Percentiles rank a stretch among this genome's conserved stretches.
Evolutionary conservation across 208 protist genomes (phyloP).

Genomic region (Leishmania tarentolae): DNA sequence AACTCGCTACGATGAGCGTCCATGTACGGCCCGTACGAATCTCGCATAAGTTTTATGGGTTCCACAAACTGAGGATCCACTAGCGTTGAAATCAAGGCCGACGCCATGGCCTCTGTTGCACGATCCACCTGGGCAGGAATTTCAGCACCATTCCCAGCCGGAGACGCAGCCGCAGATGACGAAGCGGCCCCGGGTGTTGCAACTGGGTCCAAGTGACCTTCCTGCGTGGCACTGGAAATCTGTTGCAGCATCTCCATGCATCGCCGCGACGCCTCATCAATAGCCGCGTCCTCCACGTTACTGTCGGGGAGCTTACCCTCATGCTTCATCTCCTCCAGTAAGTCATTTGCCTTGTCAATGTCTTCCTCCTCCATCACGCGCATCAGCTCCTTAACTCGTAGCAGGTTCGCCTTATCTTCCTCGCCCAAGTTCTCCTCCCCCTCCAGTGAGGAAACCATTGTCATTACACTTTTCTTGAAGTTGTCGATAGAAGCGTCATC

Average conservation of each 20-base stretch:
- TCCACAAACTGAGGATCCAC: slow-evolving; percentile 61
- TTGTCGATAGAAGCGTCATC: slow-evolving; percentile 40
- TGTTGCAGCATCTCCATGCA: slow-evolving; percentile 44
- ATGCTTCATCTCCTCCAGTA: slow-evolving; percentile 45
- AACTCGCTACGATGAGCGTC: slow-evolving; percentile 36
- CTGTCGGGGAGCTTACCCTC: slow-evolving; percentile 24
- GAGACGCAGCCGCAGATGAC: slow-evolving; percentile 6
- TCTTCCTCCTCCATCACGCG: slow-evolving; percentile 53
- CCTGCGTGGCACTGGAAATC: slow-evolving; percentile 18
- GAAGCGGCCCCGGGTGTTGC: background rate
- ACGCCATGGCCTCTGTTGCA: slow-evolving; percentile 36
- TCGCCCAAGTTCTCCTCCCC: slow-evolving; percentile 38
- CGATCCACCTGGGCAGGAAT: background rate
- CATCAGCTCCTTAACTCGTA: slow-evolving; percentile 53
- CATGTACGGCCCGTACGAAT: slow-evolving; percentile 65
- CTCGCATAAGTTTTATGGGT: slow-evolving; percentile 64
- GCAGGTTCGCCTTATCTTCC: slow-evolving; percentile 43
- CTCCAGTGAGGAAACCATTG: slow-evolving; percentile 49
- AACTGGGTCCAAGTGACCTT: background rate
- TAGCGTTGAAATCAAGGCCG: slow-evolving; percentile 49
- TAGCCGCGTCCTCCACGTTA: slow-evolving; percentile 25
- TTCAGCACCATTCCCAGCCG: background rate
- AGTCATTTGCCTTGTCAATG: slow-evolving; percentile 39
- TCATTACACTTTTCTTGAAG: slow-evolving; percentile 52
- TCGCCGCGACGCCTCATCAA: slow-evolving; percentile 35